Conservation (phyloP, 106 monocot species). For the Gastrodia elata region DNA sequence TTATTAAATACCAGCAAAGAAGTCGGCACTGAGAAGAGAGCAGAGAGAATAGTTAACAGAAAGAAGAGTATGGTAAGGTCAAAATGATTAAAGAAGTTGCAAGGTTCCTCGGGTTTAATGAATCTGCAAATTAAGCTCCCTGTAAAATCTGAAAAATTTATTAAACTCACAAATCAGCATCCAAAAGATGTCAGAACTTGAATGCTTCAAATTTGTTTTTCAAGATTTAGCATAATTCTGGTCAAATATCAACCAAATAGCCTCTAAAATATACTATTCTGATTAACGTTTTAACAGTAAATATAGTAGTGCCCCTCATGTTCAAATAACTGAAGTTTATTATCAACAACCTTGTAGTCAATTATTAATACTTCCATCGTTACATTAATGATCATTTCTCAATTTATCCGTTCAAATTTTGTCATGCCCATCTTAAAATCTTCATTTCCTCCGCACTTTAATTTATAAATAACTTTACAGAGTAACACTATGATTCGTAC, state of each 20-base stretch:
- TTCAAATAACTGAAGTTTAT: neutral
- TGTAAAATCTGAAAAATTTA: neutral
- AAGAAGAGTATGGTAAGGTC: neutral
- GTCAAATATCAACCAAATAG: neutral
- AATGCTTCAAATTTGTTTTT: neutral
- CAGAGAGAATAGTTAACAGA: neutral
- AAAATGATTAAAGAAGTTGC: neutral
- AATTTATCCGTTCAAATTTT: neutral
- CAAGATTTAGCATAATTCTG: neutral
- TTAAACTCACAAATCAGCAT: neutral
- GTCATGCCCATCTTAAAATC: neutral
- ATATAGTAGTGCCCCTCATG: neutral
- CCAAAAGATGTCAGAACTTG: neutral
- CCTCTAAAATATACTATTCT: neutral
- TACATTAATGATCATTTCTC: neutral
- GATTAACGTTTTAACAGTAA: neutral
- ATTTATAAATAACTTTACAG: neutral
- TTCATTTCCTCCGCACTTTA: neutral
- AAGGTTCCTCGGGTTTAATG: neutral
- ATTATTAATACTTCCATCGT: neutral
- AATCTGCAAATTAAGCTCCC: neutral
- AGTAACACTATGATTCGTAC: neutral
- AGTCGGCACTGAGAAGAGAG: too few species aligned
- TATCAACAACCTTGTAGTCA: neutral
- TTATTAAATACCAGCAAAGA: neutral